Evolutionary conservation across 176 grass and related monocot genomes (phyloP), one percentile per base, ranked within the genome.

Genomic region (Raddia guianensis): DNA sequence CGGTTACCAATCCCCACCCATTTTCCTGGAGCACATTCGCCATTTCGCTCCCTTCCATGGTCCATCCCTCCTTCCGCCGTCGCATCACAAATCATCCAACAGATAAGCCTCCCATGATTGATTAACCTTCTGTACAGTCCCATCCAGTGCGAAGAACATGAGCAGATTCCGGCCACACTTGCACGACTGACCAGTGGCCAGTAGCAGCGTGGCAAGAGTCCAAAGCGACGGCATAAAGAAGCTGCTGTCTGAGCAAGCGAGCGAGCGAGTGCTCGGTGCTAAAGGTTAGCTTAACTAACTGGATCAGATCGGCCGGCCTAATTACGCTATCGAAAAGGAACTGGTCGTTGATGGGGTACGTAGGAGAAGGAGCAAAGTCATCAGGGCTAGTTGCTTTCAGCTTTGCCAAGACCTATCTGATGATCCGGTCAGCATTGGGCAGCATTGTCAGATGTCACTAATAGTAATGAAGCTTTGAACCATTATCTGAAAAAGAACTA

Each of bases 271-370:
- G 27, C 27, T 27, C 27, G 27, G 27, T 2, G 70, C 52, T 57
- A 6, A 7, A 33, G 51, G 20, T 10, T 75, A 19, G 71, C 81
- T 67, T 47, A 67, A 65, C 80, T 27, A 74, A 67, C 70, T 6
- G 4, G 46, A 54, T 18, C 69, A 7, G 53, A 44, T 12, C 52
- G 9, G 2, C 9, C 72, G 27, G 27, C 27, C 27, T 27, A 27
- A 27, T 27, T 20, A 6, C 52, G 1, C 37, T 18, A 33, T 7
- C 32, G 16, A 4, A 44, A 14, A 20, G 1, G 40, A 40, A 40
- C 37, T 1, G 16, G 45, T 14, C 21, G 10, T 14, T 35, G 5
- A 35, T 63, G 34, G 7, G 13, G 11, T 6, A 14, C 34, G 11
- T 6, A 35, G 2, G 6, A 35, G 61, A 11, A 16, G 13, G 12